Evolutionary conservation across 2,329 filamentous ascomycete species (phyloP).

Genomic region (Davidsoniella neocaledoniae): DNA sequence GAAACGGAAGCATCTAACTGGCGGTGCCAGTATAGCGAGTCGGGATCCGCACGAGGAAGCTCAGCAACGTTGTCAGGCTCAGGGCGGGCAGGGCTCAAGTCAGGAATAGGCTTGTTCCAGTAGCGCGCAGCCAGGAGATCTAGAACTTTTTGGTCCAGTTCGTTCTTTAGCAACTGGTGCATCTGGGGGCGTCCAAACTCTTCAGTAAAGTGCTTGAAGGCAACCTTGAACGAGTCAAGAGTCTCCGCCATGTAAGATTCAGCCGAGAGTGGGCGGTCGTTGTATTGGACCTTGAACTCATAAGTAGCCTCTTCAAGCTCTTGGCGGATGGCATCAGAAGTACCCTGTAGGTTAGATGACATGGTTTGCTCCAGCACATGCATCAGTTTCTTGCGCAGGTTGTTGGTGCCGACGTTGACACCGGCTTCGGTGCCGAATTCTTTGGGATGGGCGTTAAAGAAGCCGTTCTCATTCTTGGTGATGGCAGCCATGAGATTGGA

Average conservation of each 20-base stretch:
- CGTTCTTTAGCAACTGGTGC: slow-evolving; percentile 72
- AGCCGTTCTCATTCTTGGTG: slow-evolving; percentile 72
- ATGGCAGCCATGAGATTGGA: slow-evolving; percentile 69
- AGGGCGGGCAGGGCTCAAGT: slow-evolving; percentile 47
- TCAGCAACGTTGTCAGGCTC: slow-evolving; percentile 60
- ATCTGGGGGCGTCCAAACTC: slow-evolving; percentile 81
- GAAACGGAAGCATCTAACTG: slow-evolving; percentile 88
- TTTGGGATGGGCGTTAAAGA: slow-evolving; percentile 65
- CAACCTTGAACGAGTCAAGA: slow-evolving; percentile 91
- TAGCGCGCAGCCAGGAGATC: slow-evolving; percentile 86
- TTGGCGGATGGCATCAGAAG: slow-evolving; percentile 80
- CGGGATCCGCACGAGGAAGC: slow-evolving; percentile 68
- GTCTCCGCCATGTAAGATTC: slow-evolving; percentile 95
- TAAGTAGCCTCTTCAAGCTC: slow-evolving; percentile 95
- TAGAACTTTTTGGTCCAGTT: slow-evolving; percentile 86
- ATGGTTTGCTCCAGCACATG: slow-evolving; percentile 92
- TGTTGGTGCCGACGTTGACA: slow-evolving; percentile 67
- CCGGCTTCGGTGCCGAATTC: slow-evolving; percentile 62
- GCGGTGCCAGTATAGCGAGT: slow-evolving; percentile 80
- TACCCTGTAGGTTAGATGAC: slow-evolving; percentile 78
- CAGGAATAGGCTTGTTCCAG: slow-evolving; percentile 92
- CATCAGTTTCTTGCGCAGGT: slow-evolving; percentile 89
- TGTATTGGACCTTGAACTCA: slow-evolving; percentile 99
- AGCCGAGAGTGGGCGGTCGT: slow-evolving; percentile 82
- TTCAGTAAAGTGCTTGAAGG: slow-evolving; percentile 86